Base-by-base conservation (phyloP, 495 filamentous ascomycete genomes). In the Tirmania nivea region DNA sequence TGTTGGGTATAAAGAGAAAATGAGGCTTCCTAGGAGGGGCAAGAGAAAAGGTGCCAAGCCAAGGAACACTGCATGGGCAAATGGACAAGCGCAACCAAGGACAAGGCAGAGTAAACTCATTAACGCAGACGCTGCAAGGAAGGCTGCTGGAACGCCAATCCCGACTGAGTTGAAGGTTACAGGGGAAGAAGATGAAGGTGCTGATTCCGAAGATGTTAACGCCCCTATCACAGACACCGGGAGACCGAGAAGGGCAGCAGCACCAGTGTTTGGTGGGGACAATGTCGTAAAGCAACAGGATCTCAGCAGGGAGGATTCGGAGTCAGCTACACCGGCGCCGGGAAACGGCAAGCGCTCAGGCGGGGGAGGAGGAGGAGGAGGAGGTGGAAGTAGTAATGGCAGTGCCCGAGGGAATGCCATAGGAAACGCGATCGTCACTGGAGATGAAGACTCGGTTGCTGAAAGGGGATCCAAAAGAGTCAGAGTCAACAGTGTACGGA, bases 1-100 rank as follows among this genome's bases (percentile, higher is more conserved):
- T 54, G 78, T 79, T 21, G 86, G 85, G 54, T 89, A 94, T 60
- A 92, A 94, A 67, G 81, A 84, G 36, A 84, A 83, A 63, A 69
- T 84, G 31, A 88, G 78, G 67, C 80, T 78, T 55, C 77, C 79
- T 67, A 79, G 77, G 31, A 80, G 75, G 50, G 77, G 75, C 53
- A 72, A 78, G 37, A 77, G 73, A 54, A 75, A 70, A 60, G 48
- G 48, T 12, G 11, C 16, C 14, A 50, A 25, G 5, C 12, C n/a
- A 21, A 50, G 25, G 48, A 25, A 50, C n/a, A 10, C n/a, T n/a
- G 20, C n/a, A 3, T n/a, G 48, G 16, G 5, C 21, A 31, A 19
- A 31, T 31, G 25, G 21, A 12, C n/a, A 31, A 19, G 65, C 59
- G 69, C 69, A 50, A 59, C 68, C 52, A 54, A 78, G 83, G 50